Evolutionary conservation across 495 filamentous ascomycete genomes (phyloP).

Genomic region (Talaromyces borbonicus): DNA sequence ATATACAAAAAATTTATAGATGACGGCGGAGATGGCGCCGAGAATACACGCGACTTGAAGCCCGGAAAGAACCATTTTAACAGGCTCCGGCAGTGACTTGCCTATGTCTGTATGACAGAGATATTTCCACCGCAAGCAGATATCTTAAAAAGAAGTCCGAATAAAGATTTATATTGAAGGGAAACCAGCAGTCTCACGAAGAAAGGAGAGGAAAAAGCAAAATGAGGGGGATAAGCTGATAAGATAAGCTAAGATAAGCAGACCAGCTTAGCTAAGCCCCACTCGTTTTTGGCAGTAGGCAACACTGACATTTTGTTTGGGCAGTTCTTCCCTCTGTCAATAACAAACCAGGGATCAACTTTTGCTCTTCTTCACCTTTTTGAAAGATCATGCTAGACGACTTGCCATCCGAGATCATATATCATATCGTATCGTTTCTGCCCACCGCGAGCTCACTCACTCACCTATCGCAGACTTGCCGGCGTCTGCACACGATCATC

Average conservation of each 20-base stretch:
- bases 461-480: constrained; percentile 41
- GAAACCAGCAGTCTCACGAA: too few species aligned
- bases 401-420: constrained; percentile 55
- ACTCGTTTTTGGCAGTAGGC: too few species aligned
- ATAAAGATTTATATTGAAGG: too few species aligned
- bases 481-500: constrained; percentile 37
- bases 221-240: too few species aligned
- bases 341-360: not conserved
- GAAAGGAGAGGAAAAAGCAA: too few species aligned
- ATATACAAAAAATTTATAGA: constrained; percentile 52
- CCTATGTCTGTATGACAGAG: not conserved
- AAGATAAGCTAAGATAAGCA: too few species aligned
- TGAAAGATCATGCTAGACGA: constrained; percentile 28
- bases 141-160: not conserved
- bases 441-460: constrained; percentile 40
- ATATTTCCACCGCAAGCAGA: not conserved
- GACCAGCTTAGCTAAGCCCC: too few species aligned
- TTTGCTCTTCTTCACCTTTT: not conserved
- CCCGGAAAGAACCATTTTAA: constrained; percentile 22
- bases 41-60: constrained; percentile 11
- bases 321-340: not conserved
- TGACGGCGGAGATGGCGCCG: constrained; percentile 11
- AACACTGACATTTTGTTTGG: too few species aligned
- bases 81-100: not conserved
- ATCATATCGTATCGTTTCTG: constrained; percentile 42